Evolutionary conservation across 768 basidiomycete species (phyloP).

Genomic region (Fibroporia radiculosa): DNA sequence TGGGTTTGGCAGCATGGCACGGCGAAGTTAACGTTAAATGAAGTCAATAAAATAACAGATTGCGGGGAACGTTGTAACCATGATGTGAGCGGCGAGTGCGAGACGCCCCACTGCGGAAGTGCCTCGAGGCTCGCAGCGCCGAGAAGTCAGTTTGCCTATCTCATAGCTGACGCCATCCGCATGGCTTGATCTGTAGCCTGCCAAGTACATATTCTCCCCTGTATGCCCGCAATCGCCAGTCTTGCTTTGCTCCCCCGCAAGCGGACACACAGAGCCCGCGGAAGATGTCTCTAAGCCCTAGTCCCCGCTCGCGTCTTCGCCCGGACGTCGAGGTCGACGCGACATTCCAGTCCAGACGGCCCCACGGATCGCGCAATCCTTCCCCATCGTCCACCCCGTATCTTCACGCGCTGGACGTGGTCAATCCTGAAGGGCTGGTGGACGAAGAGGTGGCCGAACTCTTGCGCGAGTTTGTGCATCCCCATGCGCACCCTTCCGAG

Average conservation of each 20-base stretch:
- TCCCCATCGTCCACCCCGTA: conserved; percentile 18
- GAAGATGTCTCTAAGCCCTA: conserved; percentile 6
- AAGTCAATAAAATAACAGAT: too few species aligned
- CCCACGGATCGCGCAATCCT: conserved; percentile 14
- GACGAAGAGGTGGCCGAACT: conserved; percentile 40
- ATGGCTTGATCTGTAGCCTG: background rate
- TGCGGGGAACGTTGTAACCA: too few species aligned
- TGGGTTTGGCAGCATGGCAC: too few species aligned
- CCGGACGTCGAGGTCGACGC: too few species aligned
- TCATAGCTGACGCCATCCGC: conserved; percentile 4
- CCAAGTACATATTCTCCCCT: background rate
- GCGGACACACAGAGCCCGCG: background rate
- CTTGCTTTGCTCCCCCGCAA: background rate
- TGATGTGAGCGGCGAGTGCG: too few species aligned
- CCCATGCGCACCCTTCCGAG: conserved; percentile 29
- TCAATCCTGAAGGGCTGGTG: conserved; percentile 39
- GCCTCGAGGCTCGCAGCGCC: too few species aligned
- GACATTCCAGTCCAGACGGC: too few species aligned
- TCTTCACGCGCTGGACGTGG: conserved; percentile 24
- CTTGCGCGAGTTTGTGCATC: conserved; percentile 37
- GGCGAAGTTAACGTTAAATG: too few species aligned
- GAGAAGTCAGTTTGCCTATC: too few species aligned
- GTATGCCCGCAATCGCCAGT: background rate
- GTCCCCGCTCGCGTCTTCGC: conserved; percentile 7
- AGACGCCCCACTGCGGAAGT: too few species aligned